Evolutionary conservation across 176 grass and related monocot genomes (phyloP).

Genomic region (Pharus latifolius): DNA sequence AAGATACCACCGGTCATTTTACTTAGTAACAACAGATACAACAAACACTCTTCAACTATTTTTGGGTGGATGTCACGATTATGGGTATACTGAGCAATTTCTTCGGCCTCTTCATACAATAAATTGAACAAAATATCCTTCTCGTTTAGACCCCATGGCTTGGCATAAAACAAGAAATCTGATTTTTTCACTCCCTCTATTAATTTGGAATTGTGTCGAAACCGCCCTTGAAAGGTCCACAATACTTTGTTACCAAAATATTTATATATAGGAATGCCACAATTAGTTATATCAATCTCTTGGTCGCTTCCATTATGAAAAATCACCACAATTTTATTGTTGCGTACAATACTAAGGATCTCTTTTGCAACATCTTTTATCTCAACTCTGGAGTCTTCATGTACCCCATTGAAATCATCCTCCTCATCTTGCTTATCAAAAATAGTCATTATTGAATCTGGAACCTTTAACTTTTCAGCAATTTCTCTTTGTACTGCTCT

Average conservation of each 20-base stretch:
- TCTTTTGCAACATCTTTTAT: neutral
- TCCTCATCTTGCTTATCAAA: neutral
- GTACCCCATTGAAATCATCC: neutral
- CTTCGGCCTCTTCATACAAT: too few relatives aligned
- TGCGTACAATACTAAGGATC: neutral
- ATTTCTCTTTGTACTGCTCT: too few relatives aligned
- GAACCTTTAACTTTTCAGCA: too few relatives aligned
- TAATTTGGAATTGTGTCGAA: neutral
- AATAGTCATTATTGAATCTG: too few relatives aligned
- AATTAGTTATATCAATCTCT: neutral
- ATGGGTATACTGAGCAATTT: too few relatives aligned
- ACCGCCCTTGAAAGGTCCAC: conserved; percentile 3
- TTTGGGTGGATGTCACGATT: too few relatives aligned
- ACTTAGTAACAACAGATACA: neutral
- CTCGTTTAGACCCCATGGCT: neutral
- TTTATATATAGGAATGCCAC: neutral
- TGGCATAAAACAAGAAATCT: neutral
- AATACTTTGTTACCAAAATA: neutral
- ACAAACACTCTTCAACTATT: neutral
- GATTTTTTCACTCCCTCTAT: neutral
- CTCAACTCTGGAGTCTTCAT: neutral
- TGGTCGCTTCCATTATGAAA: neutral
- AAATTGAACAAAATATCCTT: too few relatives aligned
- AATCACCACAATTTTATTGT: neutral
- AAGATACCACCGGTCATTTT: neutral